Base-by-base conservation (phyloP, 371 early-diverging fungal genomes). In the Mortierella sp. region DNA sequence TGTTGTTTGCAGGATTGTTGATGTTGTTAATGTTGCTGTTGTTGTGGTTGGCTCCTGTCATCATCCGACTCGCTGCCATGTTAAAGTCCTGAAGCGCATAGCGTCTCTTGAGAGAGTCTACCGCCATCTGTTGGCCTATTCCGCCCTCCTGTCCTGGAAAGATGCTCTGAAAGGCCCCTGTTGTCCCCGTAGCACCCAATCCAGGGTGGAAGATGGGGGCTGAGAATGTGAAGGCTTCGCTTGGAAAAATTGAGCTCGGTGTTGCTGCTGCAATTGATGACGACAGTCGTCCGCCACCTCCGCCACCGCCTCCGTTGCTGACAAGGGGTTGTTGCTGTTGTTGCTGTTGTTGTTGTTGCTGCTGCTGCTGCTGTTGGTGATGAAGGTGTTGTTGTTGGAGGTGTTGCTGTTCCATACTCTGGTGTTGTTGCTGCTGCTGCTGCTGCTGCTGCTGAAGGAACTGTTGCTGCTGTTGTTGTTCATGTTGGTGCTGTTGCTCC, bases 81-180 rank as follows among this genome's bases (percentile, higher is more conserved):
- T 79, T 86, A 42, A 76, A 80, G 42, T 86, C 86, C 63, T 86
- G 86, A 16, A 84, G 72, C 14, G 78, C 86, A 75, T 76, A 82
- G 21, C 86, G 80, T 58, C 86, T 60, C 73, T 86, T 86, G 19
- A 82, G 58, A 1, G 86, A 86, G 42, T 82, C 86, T 11, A 80
- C 80, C 0, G 81, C 77, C 81, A 81, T 86, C 60, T 86, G 86
- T 44, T 86, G 86, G 16, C 86, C 86, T 28, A 86, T 86, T 28
- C 86, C 86, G 8, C 86, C 86, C 54, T 86, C 86, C n/a, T 77
- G 86, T 73, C 86, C 86, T 34, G 80, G 73, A 44, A 82, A 86
- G 24, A 77, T 60, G 2, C 78, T 74, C 55, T 86, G 86, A 21
- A 84, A 76, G 24, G 70, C 50, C 31, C 63, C 63, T 8, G 78